A percentile compares a stretch with the other conserved stretches of the same genome.
These are phyloP conservation scores for Aspergillus sp. DNA, from an alignment of 2,329 filamentous ascomycete genomes.

Conservation along the genomic window DNA sequence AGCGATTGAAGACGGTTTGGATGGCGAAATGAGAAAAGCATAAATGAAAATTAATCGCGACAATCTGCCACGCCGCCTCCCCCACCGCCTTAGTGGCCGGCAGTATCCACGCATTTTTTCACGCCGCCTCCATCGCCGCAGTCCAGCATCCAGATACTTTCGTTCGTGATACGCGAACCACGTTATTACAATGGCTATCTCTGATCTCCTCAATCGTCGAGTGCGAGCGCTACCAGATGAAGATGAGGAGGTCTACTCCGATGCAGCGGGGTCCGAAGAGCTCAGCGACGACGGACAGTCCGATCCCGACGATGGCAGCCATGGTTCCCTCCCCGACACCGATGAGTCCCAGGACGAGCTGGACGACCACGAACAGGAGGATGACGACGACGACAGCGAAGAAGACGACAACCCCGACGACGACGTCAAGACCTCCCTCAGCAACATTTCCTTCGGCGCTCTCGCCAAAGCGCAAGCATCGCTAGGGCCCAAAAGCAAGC, in stretches of 20 bases:
- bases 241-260: conserved; percentile 40
- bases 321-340: not conserved
- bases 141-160: not conserved
- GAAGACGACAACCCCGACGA: conserved; percentile 35
- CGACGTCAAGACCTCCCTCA: conserved; percentile 43
- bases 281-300: conserved; percentile 11
- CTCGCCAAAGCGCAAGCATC: conserved; percentile 80
- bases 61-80: not conserved
- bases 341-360: not conserved
- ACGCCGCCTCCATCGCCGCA: conserved; percentile 8
- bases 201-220: conserved; percentile 40
- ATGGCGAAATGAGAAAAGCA: conserved; percentile 1
- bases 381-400: conserved; percentile 35
- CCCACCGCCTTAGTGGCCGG: conserved; percentile 22
- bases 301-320: conserved; percentile 1
- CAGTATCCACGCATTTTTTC: conserved; percentile 26
- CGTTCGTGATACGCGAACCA: not conserved
- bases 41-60: not conserved
- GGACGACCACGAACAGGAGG: conserved; percentile 23
- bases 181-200: conserved; percentile 30
- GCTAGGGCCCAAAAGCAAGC: conserved; percentile 47
- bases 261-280: conserved; percentile 16
- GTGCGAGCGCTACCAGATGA: conserved; percentile 39
- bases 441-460: conserved; percentile 80
- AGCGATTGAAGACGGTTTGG: not conserved